phyloP scores from a whole-genome alignment of 140 eudicot species.

The Senecio squalidus region DNA sequence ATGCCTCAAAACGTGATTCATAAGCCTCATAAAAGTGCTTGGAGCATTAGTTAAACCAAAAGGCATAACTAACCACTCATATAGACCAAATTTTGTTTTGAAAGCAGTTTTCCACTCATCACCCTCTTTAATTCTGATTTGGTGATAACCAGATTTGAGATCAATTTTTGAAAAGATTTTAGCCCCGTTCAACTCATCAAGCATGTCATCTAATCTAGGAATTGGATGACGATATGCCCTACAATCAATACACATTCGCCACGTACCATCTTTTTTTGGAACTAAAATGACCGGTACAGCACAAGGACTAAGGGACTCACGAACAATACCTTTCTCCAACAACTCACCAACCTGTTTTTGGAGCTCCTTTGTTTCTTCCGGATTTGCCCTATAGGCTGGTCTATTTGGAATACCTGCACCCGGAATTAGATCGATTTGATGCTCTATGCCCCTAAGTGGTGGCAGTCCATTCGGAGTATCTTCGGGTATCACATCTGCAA shows the following conservation, averaged over 20 bases:
- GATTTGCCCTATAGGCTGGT: background rate
- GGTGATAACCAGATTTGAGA: constrained; percentile 11
- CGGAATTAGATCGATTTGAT: background rate
- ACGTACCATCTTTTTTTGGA: too few species aligned
- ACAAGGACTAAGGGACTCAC: background rate
- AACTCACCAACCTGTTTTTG: background rate
- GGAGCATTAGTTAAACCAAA: too few species aligned
- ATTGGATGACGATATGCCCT: too few species aligned
- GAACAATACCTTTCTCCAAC: background rate
- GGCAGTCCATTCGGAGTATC: background rate
- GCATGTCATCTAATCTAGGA: too few species aligned
- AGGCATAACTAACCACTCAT: too few species aligned
- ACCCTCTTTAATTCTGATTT: constrained; percentile 13
- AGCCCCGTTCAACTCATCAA: too few species aligned
- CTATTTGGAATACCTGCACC: background rate
- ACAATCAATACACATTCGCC: too few species aligned
- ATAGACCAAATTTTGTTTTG: constrained; percentile 9
- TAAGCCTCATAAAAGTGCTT: too few species aligned
- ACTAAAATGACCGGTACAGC: background rate
- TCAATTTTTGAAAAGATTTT: too few species aligned
- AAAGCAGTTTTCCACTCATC: constrained; percentile 21
- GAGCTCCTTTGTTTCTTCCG: background rate
- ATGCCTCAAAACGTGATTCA: too few species aligned
- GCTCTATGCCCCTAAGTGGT: background rate
- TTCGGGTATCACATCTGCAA: background rate